Evolutionary conservation across 108 stramenopile genomes (phyloP), one percentile per base, ranked within the genome.

Genomic region (Aurantiochytrium sp.): DNA sequence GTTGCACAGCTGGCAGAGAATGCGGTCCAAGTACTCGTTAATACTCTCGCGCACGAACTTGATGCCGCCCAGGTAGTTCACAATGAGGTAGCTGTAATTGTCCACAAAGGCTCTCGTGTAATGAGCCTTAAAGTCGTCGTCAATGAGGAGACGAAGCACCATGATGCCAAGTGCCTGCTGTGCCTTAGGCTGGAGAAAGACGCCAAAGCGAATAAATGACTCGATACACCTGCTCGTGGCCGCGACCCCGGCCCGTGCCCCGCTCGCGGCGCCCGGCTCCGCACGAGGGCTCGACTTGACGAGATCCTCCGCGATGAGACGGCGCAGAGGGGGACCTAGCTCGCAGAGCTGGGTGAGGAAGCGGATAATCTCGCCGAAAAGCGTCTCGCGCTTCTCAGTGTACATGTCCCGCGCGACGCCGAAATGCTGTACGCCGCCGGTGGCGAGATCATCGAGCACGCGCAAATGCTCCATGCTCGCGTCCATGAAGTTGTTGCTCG

Each of bases 1-100:
- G 24, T 81, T 81, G 39, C 73, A 81, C 12, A 81, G 45, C 39
- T 81, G 73, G 39, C 73, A 81, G 24, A 81, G 73, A 2, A 81
- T 81, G 39, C 73, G 39, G 39, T 81, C 73, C 1, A 81, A 24
- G 45, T 48, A 81, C 45, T 48, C 42, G 2, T 41, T 81, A 24
- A 81, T 81, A 48, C 73, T 48, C 27, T 27, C 42, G 21, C 73
- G 39, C 42, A 81, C 73, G 32, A 24, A 2, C 45, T 81, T 81
- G 12, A 10, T 8, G 73, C 73, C 73, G 30, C 12, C 10, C 1
- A 81, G 45, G 3, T 81, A 81, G 30, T 81, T 81, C 10, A 27
- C 30, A 17, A 81, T 48, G 10, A 81, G 24, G 24, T 81, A 81
- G 39, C 73, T 24, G 24, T 81, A 81, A 48, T 81, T 41, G 12